A percentile compares a stretch with the other conserved stretches of the same genome.
These are phyloP conservation scores for Lobosporangium transversale DNA, from an alignment of 192 early-diverging fungal species.

Conservation along the genomic window DNA sequence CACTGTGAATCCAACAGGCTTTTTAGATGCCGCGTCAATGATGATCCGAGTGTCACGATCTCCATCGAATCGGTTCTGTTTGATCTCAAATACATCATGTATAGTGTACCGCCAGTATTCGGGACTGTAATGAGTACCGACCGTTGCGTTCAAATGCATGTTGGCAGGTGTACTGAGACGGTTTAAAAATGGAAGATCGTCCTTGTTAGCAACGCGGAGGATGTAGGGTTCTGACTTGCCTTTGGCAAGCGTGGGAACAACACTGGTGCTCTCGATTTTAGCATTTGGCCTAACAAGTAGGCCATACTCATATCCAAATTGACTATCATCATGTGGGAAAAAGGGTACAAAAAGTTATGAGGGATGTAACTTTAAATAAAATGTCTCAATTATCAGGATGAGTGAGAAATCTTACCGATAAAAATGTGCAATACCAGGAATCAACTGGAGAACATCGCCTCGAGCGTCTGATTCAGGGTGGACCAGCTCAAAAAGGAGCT, in stretches of 20 bases:
- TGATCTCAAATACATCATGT: slow-evolving; percentile 3
- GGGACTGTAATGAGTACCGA: slow-evolving; percentile 4
- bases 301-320: slow-evolving; percentile 45
- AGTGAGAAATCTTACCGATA: slow-evolving; percentile 26
- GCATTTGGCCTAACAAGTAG: not conserved
- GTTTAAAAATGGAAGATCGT: slow-evolving; percentile 25
- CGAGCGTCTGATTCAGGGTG: slow-evolving; percentile 38
- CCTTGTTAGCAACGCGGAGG: slow-evolving; percentile 2
- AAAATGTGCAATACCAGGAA: slow-evolving; percentile 29
- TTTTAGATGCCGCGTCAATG: slow-evolving; percentile 1
- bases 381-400: not conserved
- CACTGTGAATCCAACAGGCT: slow-evolving; percentile 21
- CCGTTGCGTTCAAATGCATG: not conserved
- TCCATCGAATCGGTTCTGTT: slow-evolving; percentile 12
- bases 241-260: slow-evolving; percentile 11
- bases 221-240: slow-evolving; percentile 15
- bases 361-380: not conserved
- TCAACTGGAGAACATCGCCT: slow-evolving; percentile 42
- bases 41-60: slow-evolving; percentile 30
- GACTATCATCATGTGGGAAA: slow-evolving; percentile 1
- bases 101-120: slow-evolving; percentile 37
- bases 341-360: not conserved
- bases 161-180: not conserved
- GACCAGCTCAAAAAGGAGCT: slow-evolving; percentile 33
- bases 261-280: slow-evolving; percentile 11